These are phyloP conservation scores for Colletotrichum siamense DNA, from an alignment of 2,329 filamentous ascomycete genomes.

Conservation along the genomic window DNA sequence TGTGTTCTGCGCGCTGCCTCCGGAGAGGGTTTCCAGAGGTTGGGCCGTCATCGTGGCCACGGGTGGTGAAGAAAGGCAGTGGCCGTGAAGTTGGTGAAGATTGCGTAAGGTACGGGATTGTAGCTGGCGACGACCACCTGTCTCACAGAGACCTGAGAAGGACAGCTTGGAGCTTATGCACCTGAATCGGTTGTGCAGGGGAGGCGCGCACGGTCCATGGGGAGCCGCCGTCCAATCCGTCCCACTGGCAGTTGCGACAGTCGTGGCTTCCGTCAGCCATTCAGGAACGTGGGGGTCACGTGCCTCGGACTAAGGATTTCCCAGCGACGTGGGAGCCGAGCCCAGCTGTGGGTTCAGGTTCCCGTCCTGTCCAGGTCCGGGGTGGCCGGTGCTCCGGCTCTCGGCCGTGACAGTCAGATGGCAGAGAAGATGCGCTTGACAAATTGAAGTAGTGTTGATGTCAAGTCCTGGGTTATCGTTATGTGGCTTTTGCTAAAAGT, in stretches of 20 bases:
- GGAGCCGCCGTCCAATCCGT: constrained; percentile 7
- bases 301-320: constrained; percentile 14
- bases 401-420: neutral
- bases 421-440: neutral
- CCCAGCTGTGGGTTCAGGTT: neutral
- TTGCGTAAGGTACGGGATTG: constrained; percentile 9
- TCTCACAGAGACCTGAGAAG: constrained; percentile 31
- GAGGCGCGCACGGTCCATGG: constrained; percentile 11
- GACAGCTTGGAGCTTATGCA: constrained; percentile 51
- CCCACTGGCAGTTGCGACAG: neutral
- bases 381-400: neutral
- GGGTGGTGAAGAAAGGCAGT: constrained; percentile 24
- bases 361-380: neutral
- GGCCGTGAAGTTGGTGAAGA: constrained; percentile 18
- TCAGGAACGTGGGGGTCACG: neutral
- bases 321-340: neutral
- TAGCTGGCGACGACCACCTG: constrained; percentile 17
- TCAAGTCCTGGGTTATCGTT: neutral
- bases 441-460: neutral
- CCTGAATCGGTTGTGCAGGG: constrained; percentile 18
- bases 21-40: constrained; percentile 65
- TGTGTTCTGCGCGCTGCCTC: constrained; percentile 81
- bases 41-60: constrained; percentile 50
- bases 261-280: neutral
- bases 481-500: neutral